phyloP scores from a whole-genome alignment of 208 protist species.

The Polymyxa betae region DNA sequence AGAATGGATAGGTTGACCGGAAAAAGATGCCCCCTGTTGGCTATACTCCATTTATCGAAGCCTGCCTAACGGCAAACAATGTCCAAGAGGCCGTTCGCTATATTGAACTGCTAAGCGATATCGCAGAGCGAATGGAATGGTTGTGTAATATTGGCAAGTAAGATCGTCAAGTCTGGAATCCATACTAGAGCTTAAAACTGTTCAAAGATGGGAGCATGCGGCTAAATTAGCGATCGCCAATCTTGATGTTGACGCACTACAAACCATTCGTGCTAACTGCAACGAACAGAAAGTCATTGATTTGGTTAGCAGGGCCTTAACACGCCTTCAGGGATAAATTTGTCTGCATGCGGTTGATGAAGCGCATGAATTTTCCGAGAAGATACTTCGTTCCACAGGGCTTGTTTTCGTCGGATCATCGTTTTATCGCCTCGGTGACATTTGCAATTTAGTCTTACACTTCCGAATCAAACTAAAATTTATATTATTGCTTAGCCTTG shows the following conservation, averaged over 20 bases:
- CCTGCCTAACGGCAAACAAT: not conserved
- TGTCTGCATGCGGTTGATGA: too few species aligned
- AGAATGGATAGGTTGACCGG: not conserved
- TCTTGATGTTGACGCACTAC: not conserved
- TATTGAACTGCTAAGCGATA: not conserved
- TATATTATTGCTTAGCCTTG: too few species aligned
- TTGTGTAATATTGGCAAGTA: conserved; percentile 10
- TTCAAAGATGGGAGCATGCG: not conserved
- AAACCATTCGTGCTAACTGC: not conserved
- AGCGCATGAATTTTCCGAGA: too few species aligned
- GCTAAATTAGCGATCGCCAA: not conserved
- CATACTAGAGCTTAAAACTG: not conserved
- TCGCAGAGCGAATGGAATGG: conserved; percentile 43
- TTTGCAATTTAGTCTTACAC: too few species aligned
- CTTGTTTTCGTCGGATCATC: too few species aligned
- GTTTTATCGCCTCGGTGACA: too few species aligned
- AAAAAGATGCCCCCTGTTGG: conserved; percentile 14
- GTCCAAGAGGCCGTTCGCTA: conserved; percentile 12
- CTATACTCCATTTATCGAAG: conserved; percentile 20
- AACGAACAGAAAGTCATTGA: not conserved
- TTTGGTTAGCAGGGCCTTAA: not conserved
- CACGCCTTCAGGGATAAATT: too few species aligned
- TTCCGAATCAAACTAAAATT: too few species aligned
- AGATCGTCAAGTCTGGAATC: not conserved
- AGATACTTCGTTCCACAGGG: too few species aligned